Evolutionary conservation across 495 filamentous ascomycete genomes (phyloP), one percentile per base, ranked within the genome.

Genomic region (Penicillium steckii): DNA sequence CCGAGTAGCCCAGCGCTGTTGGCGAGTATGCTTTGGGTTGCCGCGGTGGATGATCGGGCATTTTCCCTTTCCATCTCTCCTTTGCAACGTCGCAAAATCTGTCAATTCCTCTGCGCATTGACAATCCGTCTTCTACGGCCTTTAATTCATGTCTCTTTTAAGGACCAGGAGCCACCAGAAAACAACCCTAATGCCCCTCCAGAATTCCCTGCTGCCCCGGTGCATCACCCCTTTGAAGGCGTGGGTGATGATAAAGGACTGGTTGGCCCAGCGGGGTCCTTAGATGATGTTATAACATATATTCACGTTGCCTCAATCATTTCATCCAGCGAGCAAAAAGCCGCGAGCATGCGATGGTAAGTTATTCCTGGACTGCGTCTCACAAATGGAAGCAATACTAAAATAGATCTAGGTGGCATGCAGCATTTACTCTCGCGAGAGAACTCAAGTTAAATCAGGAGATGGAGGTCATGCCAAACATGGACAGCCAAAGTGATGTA

Each of bases 21-120:
- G 32, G 88, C 92, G 8, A 94, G 90, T 68, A 96, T 96, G 87
- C 85, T 96, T 15, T 97, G 91, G 91, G 89, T 96, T 21, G 90
- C 89, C 15, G 90, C 90, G 12, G 88, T 95, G 62, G 95, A 94
- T 40, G 91, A 91, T 68, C 88, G 95, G 65, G 89, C 91, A 7
- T 84, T 91, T 51, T 91, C 90, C 57, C 70, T 97, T 50, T 90
- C 90, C 15, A 87, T 90, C 46, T 84, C 91, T 24, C 92, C 92
- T 2, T 87, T 89, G 12, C 89, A 91, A 41, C 79, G 92, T 18
- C 87, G 88, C 58, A 90, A 90, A 62, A 87, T 95, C 52, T 96
- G 91, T 68, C 90, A 95, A 66, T 94, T 90, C 66, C 76, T 97
- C 1, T 83, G 95, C 17, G 91, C 95, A 52, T 79, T 96, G 51